These are phyloP conservation scores for Colletotrichum musae DNA, from an alignment of 2,329 filamentous ascomycete species.

Conservation along the genomic window DNA sequence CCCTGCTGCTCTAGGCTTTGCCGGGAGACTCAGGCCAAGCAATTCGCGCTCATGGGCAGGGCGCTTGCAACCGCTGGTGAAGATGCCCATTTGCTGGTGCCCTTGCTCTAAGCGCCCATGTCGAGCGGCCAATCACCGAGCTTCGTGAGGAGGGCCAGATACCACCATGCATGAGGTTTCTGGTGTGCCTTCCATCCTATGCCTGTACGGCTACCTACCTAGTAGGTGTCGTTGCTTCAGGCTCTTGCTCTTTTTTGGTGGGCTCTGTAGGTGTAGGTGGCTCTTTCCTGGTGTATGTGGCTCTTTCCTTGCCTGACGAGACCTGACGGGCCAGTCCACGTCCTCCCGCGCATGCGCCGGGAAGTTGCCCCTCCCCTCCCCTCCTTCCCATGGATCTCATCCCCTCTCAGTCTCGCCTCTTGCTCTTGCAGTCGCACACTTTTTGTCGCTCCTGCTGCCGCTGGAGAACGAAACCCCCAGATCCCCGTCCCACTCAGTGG, in stretches of 20 bases:
- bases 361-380: not conserved
- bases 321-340: conserved; percentile 30
- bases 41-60: conserved; percentile 34
- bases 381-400: not conserved
- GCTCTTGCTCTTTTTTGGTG: conserved; percentile 20
- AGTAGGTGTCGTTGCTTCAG: conserved; percentile 26
- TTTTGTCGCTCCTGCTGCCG: conserved; percentile 30
- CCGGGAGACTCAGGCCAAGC: conserved; percentile 32
- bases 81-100: conserved; percentile 37
- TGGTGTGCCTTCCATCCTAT: conserved; percentile 10
- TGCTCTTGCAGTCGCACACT: not conserved
- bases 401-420: not conserved
- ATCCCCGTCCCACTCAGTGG: conserved; percentile 12
- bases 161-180: conserved; percentile 34
- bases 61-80: conserved; percentile 38
- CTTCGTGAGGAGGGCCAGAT: conserved; percentile 34
- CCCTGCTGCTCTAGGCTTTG: conserved; percentile 24
- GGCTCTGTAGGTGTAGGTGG: not conserved
- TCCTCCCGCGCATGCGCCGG: conserved; percentile 17
- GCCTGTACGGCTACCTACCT: too few relatives aligned
- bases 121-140: conserved; percentile 40
- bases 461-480: conserved; percentile 24
- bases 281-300: too few relatives aligned
- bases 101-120: conserved; percentile 42
- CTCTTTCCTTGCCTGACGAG: too few relatives aligned